phyloP scores from a whole-genome alignment of 2,329 filamentous ascomycete species.

The Penicillium janthinellum region DNA sequence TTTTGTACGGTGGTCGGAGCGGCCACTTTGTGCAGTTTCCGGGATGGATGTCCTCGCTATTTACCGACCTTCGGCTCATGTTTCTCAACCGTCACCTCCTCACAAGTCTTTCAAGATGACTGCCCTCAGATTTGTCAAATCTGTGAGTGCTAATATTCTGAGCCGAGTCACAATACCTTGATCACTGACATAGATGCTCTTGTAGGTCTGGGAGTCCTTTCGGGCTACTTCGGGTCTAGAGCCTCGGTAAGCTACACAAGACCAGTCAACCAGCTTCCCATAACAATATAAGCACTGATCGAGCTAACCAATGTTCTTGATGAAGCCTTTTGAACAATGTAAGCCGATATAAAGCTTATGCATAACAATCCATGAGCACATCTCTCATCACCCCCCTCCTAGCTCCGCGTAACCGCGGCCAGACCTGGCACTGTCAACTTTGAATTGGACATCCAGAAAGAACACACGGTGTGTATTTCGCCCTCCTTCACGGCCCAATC shows the following conservation, averaged over 20 bases:
- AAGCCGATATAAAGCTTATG: conserved; percentile 18
- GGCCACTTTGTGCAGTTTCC: conserved; percentile 34
- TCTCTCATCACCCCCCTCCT: conserved; percentile 9
- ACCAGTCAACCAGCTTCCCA: not conserved
- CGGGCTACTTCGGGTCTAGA: conserved; percentile 83
- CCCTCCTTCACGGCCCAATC: not conserved
- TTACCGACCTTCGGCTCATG: conserved; percentile 8
- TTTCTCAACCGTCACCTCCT: not conserved
- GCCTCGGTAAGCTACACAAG: conserved; percentile 68
- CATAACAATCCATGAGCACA: not conserved
- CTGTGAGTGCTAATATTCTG: conserved; percentile 49
- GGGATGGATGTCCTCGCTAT: conserved; percentile 21
- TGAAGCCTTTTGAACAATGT: conserved; percentile 44
- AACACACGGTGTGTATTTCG: conserved; percentile 59
- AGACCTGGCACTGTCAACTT: conserved; percentile 65
- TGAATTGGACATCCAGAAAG: conserved; percentile 64
- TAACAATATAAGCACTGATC: not conserved
- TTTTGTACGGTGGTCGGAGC: conserved; percentile 32
- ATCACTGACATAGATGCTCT: conserved; percentile 21
- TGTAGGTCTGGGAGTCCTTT: conserved; percentile 81
- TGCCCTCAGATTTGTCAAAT: conserved; percentile 64
- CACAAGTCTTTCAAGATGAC: conserved; percentile 43
- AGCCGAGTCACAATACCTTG: not conserved
- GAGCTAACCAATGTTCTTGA: not conserved
- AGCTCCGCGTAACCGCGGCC: conserved; percentile 64